Evolutionary conservation across 2,329 filamentous ascomycete species (phyloP).

Genomic region (Pezicula radicicola): DNA sequence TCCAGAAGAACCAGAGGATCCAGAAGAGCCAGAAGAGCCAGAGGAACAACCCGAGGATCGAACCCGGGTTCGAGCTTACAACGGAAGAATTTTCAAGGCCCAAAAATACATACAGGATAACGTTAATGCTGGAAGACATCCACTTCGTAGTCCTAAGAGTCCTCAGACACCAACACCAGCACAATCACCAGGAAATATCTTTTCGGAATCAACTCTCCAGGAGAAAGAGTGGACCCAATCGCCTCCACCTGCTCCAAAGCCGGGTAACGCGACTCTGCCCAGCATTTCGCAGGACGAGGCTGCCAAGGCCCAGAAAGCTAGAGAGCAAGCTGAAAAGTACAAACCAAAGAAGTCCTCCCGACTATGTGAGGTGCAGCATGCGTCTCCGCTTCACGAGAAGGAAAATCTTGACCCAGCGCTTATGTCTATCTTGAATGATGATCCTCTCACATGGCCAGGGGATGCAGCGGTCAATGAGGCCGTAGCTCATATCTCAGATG

Average conservation of each 20-base stretch:
- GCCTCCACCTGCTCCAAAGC: slow-evolving; percentile 2
- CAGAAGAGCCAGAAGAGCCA: not conserved
- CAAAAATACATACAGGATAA: too few species aligned
- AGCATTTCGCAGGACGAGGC: not conserved
- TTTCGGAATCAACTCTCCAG: not conserved
- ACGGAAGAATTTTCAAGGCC: too few species aligned
- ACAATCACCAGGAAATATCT: not conserved
- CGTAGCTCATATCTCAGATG: too few species aligned
- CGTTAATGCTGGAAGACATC: not conserved
- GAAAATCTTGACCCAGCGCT: not conserved
- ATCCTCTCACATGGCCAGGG: too few species aligned
- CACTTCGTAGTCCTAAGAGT: not conserved
- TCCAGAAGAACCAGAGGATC: not conserved
- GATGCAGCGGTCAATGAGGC: too few species aligned
- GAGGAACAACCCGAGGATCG: not conserved
- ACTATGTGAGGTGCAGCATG: not conserved
- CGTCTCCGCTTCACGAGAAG: slow-evolving; percentile 1
- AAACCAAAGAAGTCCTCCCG: slow-evolving; percentile 1
- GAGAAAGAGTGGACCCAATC: slow-evolving; percentile 1
- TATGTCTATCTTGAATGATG: too few species aligned
- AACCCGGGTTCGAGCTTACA: not conserved
- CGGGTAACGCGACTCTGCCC: slow-evolving; percentile 1
- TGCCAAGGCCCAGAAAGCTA: not conserved
- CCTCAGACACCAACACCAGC: not conserved
- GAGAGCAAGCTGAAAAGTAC: slow-evolving; percentile 1